Evolutionary conservation across 345 rosid genomes (phyloP), one percentile per base, ranked within the genome.

Genomic region (Euphorbia pulcherrima): DNA sequence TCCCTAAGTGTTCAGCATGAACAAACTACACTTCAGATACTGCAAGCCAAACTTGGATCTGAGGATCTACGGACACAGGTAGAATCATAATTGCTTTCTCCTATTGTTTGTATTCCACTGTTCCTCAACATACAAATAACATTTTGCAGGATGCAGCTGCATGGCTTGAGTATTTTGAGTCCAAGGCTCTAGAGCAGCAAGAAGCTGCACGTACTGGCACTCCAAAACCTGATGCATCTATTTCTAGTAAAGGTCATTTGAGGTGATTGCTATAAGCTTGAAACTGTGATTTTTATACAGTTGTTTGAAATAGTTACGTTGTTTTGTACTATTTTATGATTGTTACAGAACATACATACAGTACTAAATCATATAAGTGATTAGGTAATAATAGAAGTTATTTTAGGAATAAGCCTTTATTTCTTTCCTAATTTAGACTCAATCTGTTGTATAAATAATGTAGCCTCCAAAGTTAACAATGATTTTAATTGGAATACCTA

Each of bases 21-120:
- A 40, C 80, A 76, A 56, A 76, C 80, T 39, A 76, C 80, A 18
- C 67, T 76, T 24, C 80, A 76, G 30, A 76, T 76, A 67, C 73
- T 76, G 67, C 80, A 76, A 64, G 62, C 76, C 24, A 76, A 72
- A 58, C 80, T 76, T 62, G 80, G 80, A n/a, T 20, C 80, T 12
- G 80, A 76, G 67, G 80, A 76, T 72, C 69, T 76, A 16, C 76
- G 80, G 24, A 76, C 80, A 7, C 80, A 76, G 80, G 80, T 72
- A 41, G 48, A 26, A 18, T 64, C 58, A 41, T n/a, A 62, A 41
- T 39, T 56, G 54, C 24, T 37, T 39, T 41, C 11, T 37, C 14
- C 40, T 12, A 1, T 54, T 23, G 39, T 72, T 33, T 16, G 21
- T 46, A 29, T 40, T 56, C 26, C 57, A 73, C 23, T 46, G 35